Evolutionary conservation across 352 stramenopile genomes (phyloP).

Genomic region (Phytophthora hybrid): DNA sequence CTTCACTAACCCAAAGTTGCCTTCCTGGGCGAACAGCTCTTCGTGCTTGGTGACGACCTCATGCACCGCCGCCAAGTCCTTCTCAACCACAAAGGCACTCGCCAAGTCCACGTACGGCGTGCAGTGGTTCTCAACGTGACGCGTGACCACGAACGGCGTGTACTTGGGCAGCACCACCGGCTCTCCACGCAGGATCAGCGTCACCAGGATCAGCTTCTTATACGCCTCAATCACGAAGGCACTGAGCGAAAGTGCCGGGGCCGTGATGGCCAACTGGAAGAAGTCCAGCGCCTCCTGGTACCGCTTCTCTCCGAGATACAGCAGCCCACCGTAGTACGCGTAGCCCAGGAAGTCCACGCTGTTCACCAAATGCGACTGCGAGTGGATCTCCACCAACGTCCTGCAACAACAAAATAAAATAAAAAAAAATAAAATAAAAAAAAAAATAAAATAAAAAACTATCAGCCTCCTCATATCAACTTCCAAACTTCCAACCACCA

Average conservation of each 20-base stretch:
- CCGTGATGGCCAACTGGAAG: slow-evolving; percentile 77
- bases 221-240: slow-evolving; percentile 85
- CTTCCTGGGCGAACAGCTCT: slow-evolving; percentile 61
- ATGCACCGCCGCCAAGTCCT: slow-evolving; percentile 43
- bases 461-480: background rate
- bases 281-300: slow-evolving; percentile 80
- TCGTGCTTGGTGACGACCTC: slow-evolving; percentile 55
- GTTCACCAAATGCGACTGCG: slow-evolving; percentile 58
- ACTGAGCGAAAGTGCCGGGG: slow-evolving; percentile 74
- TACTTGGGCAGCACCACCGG: slow-evolving; percentile 75
- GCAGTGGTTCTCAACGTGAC: slow-evolving; percentile 77
- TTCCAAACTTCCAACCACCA: too few relatives aligned
- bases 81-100: slow-evolving; percentile 61
- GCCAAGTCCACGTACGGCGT: slow-evolving; percentile 62
- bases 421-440: slow-evolving; percentile 6
- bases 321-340: slow-evolving; percentile 83
- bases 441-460: background rate
- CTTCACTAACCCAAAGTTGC: slow-evolving; percentile 83
- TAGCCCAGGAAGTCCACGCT: slow-evolving; percentile 82
- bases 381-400: slow-evolving; percentile 76
- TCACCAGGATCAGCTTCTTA: slow-evolving; percentile 84
- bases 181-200: slow-evolving; percentile 69
- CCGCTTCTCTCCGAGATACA: slow-evolving; percentile 80
- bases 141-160: slow-evolving; percentile 78
- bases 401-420: slow-evolving; percentile 37